Percentiles rank a stretch among this genome's conserved stretches.
These are phyloP conservation scores for Fusarium equiseti DNA, from an alignment of 2,329 filamentous ascomycete genomes.

Conservation along the genomic window DNA sequence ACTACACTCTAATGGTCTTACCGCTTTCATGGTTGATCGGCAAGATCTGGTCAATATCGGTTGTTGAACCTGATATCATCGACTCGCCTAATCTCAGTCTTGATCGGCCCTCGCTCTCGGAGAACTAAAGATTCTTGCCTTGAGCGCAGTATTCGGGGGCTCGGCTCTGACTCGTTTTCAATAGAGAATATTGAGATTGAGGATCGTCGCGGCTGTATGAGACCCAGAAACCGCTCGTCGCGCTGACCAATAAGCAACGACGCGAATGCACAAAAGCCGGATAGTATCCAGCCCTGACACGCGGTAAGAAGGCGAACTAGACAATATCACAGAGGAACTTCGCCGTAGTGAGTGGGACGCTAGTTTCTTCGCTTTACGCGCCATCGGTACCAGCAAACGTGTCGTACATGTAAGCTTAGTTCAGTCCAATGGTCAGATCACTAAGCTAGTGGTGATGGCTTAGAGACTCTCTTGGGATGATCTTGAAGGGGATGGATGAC, in stretches of 20 bases:
- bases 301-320: slow-evolving; percentile 25
- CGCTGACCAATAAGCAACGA: slow-evolving; percentile 18
- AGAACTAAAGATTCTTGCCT: background rate
- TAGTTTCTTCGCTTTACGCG: slow-evolving; percentile 1
- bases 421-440: slow-evolving; percentile 2
- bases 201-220: background rate
- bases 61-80: background rate
- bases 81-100: slow-evolving; percentile 4
- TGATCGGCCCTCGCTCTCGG: background rate
- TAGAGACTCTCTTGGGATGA: slow-evolving; percentile 14
- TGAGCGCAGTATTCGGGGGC: background rate
- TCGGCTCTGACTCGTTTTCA: background rate
- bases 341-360: slow-evolving; percentile 15
- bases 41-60: slow-evolving; percentile 9
- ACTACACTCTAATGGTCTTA: background rate
- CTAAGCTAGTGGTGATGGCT: slow-evolving; percentile 8
- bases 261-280: slow-evolving; percentile 30
- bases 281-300: slow-evolving; percentile 36
- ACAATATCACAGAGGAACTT: slow-evolving; percentile 23
- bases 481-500: slow-evolving; percentile 8
- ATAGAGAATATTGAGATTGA: background rate
- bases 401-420: slow-evolving; percentile 1
- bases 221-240: background rate
- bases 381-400: slow-evolving; percentile 23
- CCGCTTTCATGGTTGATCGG: background rate